Base-by-base conservation (phyloP, 129 eudicot genomes). In the Helianthus tuberosus region DNA sequence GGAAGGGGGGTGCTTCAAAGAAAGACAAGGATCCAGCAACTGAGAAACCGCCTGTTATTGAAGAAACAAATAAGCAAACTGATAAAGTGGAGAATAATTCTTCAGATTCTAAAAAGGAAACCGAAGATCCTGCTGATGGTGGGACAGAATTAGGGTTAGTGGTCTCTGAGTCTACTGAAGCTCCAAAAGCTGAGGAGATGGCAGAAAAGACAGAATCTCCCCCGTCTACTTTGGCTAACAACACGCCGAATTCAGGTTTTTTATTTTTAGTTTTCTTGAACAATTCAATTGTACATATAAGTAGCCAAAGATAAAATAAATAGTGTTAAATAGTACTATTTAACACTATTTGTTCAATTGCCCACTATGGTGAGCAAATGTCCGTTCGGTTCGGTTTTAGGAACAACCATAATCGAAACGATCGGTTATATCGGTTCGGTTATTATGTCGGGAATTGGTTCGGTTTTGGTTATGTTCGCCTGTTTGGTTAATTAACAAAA, bases 231-330 rank as follows among this genome's bases (percentile, higher is more conserved):
- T 32, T 64, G 68, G 71, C 59, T 75, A 92, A 77, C 51, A 83
- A 78, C 36, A 84, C 47, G 11, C 64, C 48, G 58, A 66, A 48
- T 68, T 73, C 90, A 90, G 97, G 97, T 93, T 53, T 70, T 10
- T 15, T 39, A 11, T 15, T 64, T 15, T n/a, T 52, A 70, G 1
- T n/a, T 77, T 69, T 68, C 12, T 23, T 77, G 63, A 61, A 46
- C 8, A 76, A 25, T 57, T 66, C 74, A 54, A 41, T 44, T 16
- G 11, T 66, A 17, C 64, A 14, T 25, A 41, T 7, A 11, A 11
- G 5, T 9, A 16, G 38, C 14, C 6, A 35, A 74, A 48, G 8
- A 46, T 44, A 8, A 29, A 59, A 16, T 29, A 36, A 13, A 13
- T 14, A 48, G 27, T 39, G 43, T 51, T 36, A 10, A 25, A 1